phyloP scores from a whole-genome alignment of 2,329 filamentous ascomycete genomes.

The Aspergillus terreus region DNA sequence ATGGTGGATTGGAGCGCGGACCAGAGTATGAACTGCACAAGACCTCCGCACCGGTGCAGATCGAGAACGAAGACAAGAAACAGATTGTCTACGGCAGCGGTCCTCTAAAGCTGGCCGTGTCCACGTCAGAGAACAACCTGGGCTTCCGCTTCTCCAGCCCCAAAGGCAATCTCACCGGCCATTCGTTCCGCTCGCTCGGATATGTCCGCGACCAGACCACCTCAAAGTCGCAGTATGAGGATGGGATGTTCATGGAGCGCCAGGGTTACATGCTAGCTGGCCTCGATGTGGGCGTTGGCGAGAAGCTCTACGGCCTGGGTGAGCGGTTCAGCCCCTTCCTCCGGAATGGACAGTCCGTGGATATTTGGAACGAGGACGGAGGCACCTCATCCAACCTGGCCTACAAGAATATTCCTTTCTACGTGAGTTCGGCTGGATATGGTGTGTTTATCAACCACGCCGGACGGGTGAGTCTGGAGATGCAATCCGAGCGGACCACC shows the following conservation, averaged over 20 bases:
- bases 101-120: slow-evolving; percentile 28
- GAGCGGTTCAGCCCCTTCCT: slow-evolving; percentile 74
- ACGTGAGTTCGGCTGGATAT: slow-evolving; percentile 60
- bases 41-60: slow-evolving; percentile 21
- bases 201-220: slow-evolving; percentile 34
- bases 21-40: slow-evolving; percentile 30
- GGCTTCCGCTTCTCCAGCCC: slow-evolving; percentile 24
- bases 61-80: slow-evolving; percentile 24
- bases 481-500: slow-evolving; percentile 68
- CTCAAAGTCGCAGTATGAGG: slow-evolving; percentile 26
- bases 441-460: slow-evolving; percentile 72
- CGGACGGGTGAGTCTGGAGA: slow-evolving; percentile 66
- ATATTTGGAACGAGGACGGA: slow-evolving; percentile 59
- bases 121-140: slow-evolving; percentile 33
- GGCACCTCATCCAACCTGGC: slow-evolving; percentile 39
- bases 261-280: slow-evolving; percentile 38
- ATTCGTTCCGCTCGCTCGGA: slow-evolving; percentile 39
- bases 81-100: slow-evolving; percentile 30
- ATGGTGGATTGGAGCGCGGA: slow-evolving; percentile 31
- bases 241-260: slow-evolving; percentile 36
- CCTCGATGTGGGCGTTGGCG: slow-evolving; percentile 46
- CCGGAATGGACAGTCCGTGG: slow-evolving; percentile 68
- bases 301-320: slow-evolving; percentile 70
- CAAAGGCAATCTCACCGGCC: slow-evolving; percentile 31
- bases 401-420: slow-evolving; percentile 42